A percentile compares a stretch with the other conserved stretches of the same genome.
Evolutionary conservation across 441 rosid species (phyloP).

Genomic region (California macrophylla): DNA sequence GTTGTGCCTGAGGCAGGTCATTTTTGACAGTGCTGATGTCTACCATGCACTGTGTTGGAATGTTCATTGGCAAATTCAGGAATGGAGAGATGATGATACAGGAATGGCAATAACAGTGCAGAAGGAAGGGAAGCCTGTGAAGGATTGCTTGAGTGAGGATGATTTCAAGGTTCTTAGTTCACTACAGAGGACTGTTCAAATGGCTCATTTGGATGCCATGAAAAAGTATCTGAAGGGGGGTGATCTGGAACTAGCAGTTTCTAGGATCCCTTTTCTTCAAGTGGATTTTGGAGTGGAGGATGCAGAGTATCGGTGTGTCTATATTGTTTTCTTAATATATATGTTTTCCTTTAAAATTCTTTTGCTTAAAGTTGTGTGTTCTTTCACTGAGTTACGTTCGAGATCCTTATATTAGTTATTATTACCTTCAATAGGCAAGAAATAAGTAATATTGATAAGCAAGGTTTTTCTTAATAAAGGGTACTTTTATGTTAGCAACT

Average conservation of each 20-base stretch:
- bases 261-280: constrained; percentile 57
- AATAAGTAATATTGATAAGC: neutral
- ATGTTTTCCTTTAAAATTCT: neutral
- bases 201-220: constrained; percentile 67
- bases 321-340: neutral
- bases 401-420: neutral
- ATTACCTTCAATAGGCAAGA: neutral
- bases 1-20: constrained; percentile 38
- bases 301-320: constrained; percentile 51
- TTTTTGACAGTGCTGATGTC: constrained; percentile 54
- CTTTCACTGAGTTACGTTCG: neutral
- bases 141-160: constrained; percentile 29
- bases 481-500: neutral
- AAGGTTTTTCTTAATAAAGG: too few species aligned
- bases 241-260: constrained; percentile 46
- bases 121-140: constrained; percentile 24
- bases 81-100: constrained; percentile 29
- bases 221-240: constrained; percentile 33
- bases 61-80: constrained; percentile 52
- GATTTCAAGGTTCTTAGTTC: constrained; percentile 39
- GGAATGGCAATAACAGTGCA: constrained; percentile 36
- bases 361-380: neutral
- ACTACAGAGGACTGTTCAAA: constrained; percentile 54
- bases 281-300: constrained; percentile 60
- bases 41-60: constrained; percentile 63